phyloP scores from a whole-genome alignment of 2,329 filamentous ascomycete genomes.

The Trichoderma arundinaceum region DNA sequence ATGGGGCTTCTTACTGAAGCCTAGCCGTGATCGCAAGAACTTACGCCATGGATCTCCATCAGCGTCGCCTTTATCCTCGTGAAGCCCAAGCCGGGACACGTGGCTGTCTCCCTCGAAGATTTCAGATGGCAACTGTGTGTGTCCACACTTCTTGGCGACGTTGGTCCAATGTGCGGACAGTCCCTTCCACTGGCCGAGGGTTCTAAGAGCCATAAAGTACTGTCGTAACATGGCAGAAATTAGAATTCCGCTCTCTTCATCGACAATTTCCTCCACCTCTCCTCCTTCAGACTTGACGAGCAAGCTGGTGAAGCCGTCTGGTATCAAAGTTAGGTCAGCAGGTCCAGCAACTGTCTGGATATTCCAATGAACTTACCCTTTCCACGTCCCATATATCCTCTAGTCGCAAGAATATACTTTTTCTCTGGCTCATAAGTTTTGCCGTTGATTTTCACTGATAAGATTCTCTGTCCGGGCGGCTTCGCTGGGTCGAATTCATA shows the following conservation, averaged over 20 bases:
- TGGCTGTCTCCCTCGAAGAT: slow-evolving; percentile 46
- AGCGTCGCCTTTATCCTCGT: slow-evolving; percentile 34
- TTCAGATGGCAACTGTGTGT: slow-evolving; percentile 50
- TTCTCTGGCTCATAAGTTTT: slow-evolving; percentile 65
- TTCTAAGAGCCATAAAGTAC: slow-evolving; percentile 86
- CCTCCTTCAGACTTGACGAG: slow-evolving; percentile 79
- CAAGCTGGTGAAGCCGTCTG: slow-evolving; percentile 77
- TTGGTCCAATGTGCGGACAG: slow-evolving; percentile 72
- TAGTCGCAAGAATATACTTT: slow-evolving; percentile 75
- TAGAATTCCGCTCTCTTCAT: slow-evolving; percentile 84
- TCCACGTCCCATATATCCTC: slow-evolving; percentile 87
- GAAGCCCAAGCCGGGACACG: slow-evolving; percentile 37
- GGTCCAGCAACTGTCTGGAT: neutral
- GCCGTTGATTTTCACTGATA: slow-evolving; percentile 65
- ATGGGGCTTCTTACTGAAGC: slow-evolving; percentile 43
- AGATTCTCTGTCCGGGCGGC: slow-evolving; percentile 66
- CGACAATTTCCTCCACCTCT: slow-evolving; percentile 75
- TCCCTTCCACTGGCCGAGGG: slow-evolving; percentile 78
- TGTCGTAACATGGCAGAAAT: slow-evolving; percentile 87
- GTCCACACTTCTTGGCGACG: slow-evolving; percentile 66
- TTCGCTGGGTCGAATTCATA: slow-evolving; percentile 73
- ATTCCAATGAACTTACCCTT: slow-evolving; percentile 56
- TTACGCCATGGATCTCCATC: slow-evolving; percentile 43
- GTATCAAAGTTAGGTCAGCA: slow-evolving; percentile 32
- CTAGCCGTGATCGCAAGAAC: slow-evolving; percentile 47